These are phyloP conservation scores for Salix koriyanagi DNA, from an alignment of 345 rosid genomes.

Conservation along the genomic window DNA sequence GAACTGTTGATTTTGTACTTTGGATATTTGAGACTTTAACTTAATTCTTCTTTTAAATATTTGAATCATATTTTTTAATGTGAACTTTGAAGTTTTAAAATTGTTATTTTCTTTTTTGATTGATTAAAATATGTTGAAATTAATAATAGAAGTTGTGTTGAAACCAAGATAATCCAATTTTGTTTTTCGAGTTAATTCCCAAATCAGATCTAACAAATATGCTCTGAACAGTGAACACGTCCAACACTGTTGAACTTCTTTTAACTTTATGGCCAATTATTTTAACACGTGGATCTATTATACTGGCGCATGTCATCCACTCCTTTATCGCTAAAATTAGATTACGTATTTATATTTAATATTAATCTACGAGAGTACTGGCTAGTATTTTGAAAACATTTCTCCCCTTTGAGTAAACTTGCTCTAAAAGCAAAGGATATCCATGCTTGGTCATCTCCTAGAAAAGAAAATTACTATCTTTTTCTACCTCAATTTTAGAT, in stretches of 20 bases:
- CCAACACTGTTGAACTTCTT: background rate
- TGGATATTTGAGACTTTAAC: too few relatives aligned
- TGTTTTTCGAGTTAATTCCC: too few relatives aligned
- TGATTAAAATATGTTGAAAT: too few relatives aligned
- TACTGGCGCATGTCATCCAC: background rate
- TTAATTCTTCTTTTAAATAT: too few relatives aligned
- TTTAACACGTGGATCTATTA: background rate
- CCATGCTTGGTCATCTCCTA: background rate
- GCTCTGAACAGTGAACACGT: background rate
- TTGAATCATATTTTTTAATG: too few relatives aligned
- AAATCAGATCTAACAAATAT: too few relatives aligned
- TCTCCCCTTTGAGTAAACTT: background rate
- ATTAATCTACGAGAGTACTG: too few relatives aligned
- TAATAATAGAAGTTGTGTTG: too few relatives aligned
- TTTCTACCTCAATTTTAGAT: background rate
- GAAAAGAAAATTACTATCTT: background rate
- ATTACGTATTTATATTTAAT: background rate
- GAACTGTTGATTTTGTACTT: too few relatives aligned
- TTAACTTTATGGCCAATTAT: background rate
- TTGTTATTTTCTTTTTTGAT: too few relatives aligned
- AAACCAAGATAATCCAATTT: too few relatives aligned
- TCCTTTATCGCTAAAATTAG: background rate
- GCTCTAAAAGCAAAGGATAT: background rate
- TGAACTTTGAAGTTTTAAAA: too few relatives aligned
- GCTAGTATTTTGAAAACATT: background rate